These are phyloP conservation scores for Nelumbo lutea DNA, from an alignment of 164 flowering plant species.

Conservation along the genomic window DNA sequence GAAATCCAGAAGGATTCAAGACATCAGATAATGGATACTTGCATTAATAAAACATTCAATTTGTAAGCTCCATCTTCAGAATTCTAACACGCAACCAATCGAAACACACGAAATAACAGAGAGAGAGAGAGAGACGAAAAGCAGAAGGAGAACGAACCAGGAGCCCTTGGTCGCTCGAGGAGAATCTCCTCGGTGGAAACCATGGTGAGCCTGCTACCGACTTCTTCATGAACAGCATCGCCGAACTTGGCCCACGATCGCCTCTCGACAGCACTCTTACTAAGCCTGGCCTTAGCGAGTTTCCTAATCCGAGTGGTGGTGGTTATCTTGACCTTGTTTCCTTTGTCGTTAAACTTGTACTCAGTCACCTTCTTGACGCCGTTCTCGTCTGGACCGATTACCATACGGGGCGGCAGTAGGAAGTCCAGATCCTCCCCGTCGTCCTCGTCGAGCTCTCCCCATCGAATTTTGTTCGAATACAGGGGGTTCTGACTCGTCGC, in stretches of 20 bases:
- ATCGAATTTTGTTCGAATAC: not conserved
- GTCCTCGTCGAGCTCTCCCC: conserved; percentile 39
- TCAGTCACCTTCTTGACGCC: conserved; percentile 57
- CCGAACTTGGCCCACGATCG: conserved; percentile 66
- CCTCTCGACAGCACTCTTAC: conserved; percentile 58
- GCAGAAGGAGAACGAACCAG: conserved; percentile 26
- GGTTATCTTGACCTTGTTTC: conserved; percentile 56
- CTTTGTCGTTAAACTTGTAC: conserved; percentile 54
- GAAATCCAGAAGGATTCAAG: too few species aligned
- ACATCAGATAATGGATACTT: too few species aligned
- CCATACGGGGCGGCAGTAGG: conserved; percentile 49
- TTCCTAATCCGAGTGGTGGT: conserved; percentile 56
- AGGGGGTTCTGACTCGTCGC: not conserved
- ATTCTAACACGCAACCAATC: too few species aligned
- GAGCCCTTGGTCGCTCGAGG: conserved; percentile 59
- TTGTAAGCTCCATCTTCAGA: too few species aligned
- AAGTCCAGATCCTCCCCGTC: conserved; percentile 59
- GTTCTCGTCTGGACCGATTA: conserved; percentile 59
- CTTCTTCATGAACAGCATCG: conserved; percentile 57
- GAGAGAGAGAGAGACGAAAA: too few species aligned
- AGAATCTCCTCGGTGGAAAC: conserved; percentile 67
- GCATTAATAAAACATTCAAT: too few species aligned
- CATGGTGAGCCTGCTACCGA: conserved; percentile 55
- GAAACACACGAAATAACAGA: too few species aligned
- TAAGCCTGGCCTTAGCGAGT: conserved; percentile 52